Evolutionary conservation across 345 rosid species (phyloP), one percentile per base, ranked within the genome.

Genomic region (Orychophragmus violaceus): DNA sequence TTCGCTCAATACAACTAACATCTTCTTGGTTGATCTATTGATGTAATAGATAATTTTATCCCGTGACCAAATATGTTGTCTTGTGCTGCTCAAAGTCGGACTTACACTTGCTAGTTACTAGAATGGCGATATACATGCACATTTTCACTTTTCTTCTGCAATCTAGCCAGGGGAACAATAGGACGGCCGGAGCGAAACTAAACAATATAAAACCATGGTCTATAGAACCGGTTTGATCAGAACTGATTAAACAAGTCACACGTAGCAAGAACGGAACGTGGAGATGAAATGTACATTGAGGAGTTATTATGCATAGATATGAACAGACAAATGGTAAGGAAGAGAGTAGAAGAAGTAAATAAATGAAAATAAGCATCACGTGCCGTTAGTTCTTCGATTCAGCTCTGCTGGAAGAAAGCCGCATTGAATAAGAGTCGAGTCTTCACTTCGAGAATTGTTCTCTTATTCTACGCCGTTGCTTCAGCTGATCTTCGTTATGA

Each of bases 391-490:
- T 41, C 7, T 28, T 21, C 6, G 23, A 51, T 3, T 8, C 16
- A 12, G 62, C 52, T 66, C 62, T 53, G 29, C 27, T 53, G 49
- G 22, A 54, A 54, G 52, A 57, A 10, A 68, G n/a, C 5, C 5
- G 66, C 74, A 69, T 37, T 59, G 54, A 61, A 70, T 60, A 3
- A 28, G 51, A 59, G 2, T 12, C 4, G 59, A 36, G 66, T 69
- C 44, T 37, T 59, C 37, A 62, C 62, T 70, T 62, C n/a, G 64
- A 46, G 76, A 56, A 68, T 27, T 49, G 70, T 66, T 53, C 22
- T 45, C 70, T 56, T 64, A 63, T 64, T 52, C 45, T 7, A 28
- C 76, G 65, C 76, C 76, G 70, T 36, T 48, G 33, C 58, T 64
- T 56, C 65, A 63, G 76, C 76, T 71, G 76, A 36, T 62, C 51